phyloP scores from a whole-genome alignment of 345 rosid genomes.

The Angophora floribunda region DNA sequence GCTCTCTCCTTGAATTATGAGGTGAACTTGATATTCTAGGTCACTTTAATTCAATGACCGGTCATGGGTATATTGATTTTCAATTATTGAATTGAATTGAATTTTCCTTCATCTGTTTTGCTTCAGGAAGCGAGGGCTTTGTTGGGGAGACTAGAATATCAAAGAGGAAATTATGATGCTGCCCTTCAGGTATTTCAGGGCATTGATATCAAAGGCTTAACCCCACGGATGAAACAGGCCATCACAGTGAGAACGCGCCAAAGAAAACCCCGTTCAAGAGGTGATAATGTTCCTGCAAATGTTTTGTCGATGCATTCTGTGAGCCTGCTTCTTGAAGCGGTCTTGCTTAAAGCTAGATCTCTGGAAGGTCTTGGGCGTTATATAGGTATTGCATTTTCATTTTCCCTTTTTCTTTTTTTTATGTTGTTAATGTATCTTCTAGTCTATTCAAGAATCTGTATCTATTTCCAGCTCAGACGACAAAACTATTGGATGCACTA shows the following conservation, averaged over 20 bases:
- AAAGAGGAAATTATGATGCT: conserved; percentile 87
- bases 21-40: conserved; percentile 19
- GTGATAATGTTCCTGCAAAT: conserved; percentile 24
- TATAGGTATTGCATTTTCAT: conserved; percentile 30
- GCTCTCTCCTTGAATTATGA: conserved; percentile 97
- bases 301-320: conserved; percentile 89
- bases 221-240: conserved; percentile 61
- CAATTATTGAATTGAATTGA: neutral
- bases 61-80: neutral
- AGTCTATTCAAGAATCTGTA: neutral
- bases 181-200: conserved; percentile 96
- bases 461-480: neutral
- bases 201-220: conserved; percentile 58
- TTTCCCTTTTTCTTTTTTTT: neutral
- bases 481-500: neutral
- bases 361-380: conserved; percentile 55
- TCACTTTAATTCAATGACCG: neutral
- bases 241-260: conserved; percentile 52
- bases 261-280: conserved; percentile 44
- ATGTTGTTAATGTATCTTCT: neutral
- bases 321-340: conserved; percentile 82
- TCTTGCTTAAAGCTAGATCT: conserved; percentile 85
- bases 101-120: neutral
- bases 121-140: conserved; percentile 94
- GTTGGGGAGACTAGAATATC: conserved; percentile 88